Percentiles rank a stretch among this genome's conserved stretches.
phyloP scores from a whole-genome alignment of 225 moss, liverwort and hornwort species.

The Marchantia paleacea region DNA sequence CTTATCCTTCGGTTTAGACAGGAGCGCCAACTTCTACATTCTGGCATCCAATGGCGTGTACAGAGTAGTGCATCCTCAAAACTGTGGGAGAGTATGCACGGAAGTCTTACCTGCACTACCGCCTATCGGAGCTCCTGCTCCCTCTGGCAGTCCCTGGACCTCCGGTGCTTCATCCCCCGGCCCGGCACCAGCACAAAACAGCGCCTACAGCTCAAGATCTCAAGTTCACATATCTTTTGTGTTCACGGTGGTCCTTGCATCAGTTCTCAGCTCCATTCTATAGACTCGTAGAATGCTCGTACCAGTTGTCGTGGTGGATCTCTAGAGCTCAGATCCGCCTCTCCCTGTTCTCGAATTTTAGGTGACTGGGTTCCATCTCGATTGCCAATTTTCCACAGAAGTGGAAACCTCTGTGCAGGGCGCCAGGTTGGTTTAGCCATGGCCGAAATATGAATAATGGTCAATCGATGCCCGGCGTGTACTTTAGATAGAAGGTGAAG shows the following conservation, averaged over 20 bases:
- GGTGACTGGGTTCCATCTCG: not conserved
- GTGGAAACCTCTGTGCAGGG: not conserved
- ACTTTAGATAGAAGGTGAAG: not conserved
- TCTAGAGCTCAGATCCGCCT: not conserved
- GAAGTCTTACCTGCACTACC: slow-evolving; percentile 37
- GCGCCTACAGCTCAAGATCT: not conserved
- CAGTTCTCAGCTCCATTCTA: not conserved
- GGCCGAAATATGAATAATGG: not conserved
- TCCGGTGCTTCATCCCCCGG: not conserved
- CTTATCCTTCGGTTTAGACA: slow-evolving; percentile 65
- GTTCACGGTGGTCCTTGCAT: not conserved
- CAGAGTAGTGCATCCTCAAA: slow-evolving; percentile 40
- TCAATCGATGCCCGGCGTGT: not conserved
- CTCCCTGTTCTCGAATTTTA: not conserved
- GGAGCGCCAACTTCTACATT: slow-evolving; percentile 53
- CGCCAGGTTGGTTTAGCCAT: not conserved
- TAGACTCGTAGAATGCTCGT: not conserved
- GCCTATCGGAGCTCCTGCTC: slow-evolving; percentile 23
- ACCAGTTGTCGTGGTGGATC: not conserved
- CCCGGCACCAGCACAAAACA: not conserved
- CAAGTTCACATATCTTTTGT: not conserved
- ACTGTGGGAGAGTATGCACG: slow-evolving; percentile 44
- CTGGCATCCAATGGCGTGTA: slow-evolving; percentile 60
- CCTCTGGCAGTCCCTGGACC: not conserved
- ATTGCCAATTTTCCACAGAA: not conserved